These are phyloP conservation scores for Deuterostichococcus epilithicus DNA, from an alignment of 139 green algal genomes.

Conservation along the genomic window DNA sequence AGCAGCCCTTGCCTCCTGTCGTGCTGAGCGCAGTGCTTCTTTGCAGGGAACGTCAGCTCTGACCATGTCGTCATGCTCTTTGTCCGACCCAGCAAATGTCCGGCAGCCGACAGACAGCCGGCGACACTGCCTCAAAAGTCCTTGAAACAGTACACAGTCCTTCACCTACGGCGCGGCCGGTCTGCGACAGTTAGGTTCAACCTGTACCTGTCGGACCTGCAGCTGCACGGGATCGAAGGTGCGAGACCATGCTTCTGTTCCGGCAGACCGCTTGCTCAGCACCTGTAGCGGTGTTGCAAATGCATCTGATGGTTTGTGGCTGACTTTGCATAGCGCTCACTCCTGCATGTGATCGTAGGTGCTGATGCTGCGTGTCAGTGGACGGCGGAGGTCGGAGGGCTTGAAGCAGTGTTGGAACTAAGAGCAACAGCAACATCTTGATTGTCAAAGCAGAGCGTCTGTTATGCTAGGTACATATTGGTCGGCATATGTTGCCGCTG, in stretches of 20 bases:
- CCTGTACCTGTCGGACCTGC: neutral
- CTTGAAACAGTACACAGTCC: neutral
- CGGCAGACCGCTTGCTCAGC: too few relatives aligned
- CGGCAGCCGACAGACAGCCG: neutral
- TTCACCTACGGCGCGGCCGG: neutral
- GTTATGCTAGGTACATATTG: too few relatives aligned
- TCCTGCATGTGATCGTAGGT: neutral
- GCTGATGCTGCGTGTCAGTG: neutral
- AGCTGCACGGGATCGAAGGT: neutral
- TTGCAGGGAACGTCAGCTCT: neutral
- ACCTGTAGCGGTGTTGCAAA: too few relatives aligned
- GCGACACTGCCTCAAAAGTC: neutral
- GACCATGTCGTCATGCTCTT: neutral
- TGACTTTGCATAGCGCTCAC: too few relatives aligned
- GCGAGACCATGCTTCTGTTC: too few relatives aligned
- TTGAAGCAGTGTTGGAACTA: neutral
- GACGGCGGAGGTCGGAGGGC: neutral
- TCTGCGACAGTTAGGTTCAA: neutral
- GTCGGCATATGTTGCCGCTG: too few relatives aligned
- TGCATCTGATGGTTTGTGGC: too few relatives aligned
- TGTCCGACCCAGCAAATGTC: neutral
- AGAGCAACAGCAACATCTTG: too few relatives aligned
- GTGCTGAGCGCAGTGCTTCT: too few relatives aligned
- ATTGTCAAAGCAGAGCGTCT: too few relatives aligned
- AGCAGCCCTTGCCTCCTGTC: too few relatives aligned